Evolutionary conservation across 2,329 filamentous ascomycete species (phyloP), one percentile per base, ranked within the genome.

Genomic region (Fusarium begoniae): DNA sequence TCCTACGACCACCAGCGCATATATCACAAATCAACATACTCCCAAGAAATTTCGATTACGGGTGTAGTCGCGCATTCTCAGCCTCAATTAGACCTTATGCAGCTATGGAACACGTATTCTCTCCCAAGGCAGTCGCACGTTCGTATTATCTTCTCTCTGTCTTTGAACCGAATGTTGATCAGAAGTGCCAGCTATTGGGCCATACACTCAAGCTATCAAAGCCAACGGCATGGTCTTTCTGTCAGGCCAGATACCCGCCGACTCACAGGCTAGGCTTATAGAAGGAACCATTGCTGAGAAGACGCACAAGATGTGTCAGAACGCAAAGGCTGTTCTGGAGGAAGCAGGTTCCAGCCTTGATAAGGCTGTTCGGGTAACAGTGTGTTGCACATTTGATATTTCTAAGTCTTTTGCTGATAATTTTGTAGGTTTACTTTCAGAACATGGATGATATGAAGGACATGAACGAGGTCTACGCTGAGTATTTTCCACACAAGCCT

Each of bases 221-320:
- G 72, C 74, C 30, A 75, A 75, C 43, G 69, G 88, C 63, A 86
- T 91, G 69, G 87, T 94, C n/a, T 94, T 89, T 82, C 87, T 92
- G 76, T 93, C 91, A 0, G 92, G 92, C 66, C 90, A 92, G 75
- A 91, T 94, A 70, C 91, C 91, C 59, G 89, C 89, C 66, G 88
- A 92, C 78, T 83, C 84, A 75, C 80, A 11, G 89, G 89, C 66
- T 87, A 88, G 37, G 63, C 84, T 92, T 51, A 84, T 92, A 72
- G 84, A 89, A 44, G 91, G 91, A 26, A 88, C 84, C 77, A 88
- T 93, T 72, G 86, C 74, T 4, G 72, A 76, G 6, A 76, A 75
- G 56, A 60, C 66, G 5, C 74, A 73, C 30, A 75, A 67, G 48
- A 76, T 75, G 72, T 75, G 74, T 20, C 72, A 76, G 38, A 93